Base-by-base conservation (phyloP, 1,284 basidiomycete species). In the Coniferiporia weirii region DNA sequence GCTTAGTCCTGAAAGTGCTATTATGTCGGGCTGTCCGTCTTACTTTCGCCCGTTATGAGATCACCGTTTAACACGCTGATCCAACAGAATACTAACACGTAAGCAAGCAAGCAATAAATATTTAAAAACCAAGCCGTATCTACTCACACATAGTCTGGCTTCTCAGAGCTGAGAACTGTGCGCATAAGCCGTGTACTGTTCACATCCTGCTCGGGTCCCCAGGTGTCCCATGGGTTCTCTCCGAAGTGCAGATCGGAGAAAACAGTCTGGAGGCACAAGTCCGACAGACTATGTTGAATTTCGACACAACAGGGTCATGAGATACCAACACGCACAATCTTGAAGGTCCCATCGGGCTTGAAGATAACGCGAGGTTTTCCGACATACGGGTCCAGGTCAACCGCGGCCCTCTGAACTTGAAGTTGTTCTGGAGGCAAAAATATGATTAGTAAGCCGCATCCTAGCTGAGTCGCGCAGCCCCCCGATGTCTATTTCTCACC, bases 231-330 rank as follows among this genome's bases (percentile, higher is more conserved):
- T 6, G 84, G 83, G 64, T 86, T 84, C 68, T 86, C 85, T 20
- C 85, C 85, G 61, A 77, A 87, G 65, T 87, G 85, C 35, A 86
- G 67, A 64, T 87, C 85, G 3, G 83, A 85, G 67, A 87, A 85
- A 3, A 88, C 75, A 13, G 82, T 85, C 51, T 44, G 40, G 19
- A 53, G 13, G 5, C 5, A 5, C 27, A 27, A 27, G 27, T 27
- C 27, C 27, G 27, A 27, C 27, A 27, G 27, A 27, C 27, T 27
- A 27, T 5, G 27, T 5, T 36, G 15, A 15, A 13, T 53, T 44
- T 36, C 8, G 15, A 32, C 12, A 4, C n/a, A 6, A 27, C 44
- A 32, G 8, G 8, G 5, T 17, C 36, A 47, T 36, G 45, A 36
- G 7, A 4, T 22, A 19, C 10, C 1, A 19, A 19, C 12, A 36